These are phyloP conservation scores for Apiotrichum gracile DNA, from an alignment of 1,284 basidiomycete genomes.

Conservation along the genomic window DNA sequence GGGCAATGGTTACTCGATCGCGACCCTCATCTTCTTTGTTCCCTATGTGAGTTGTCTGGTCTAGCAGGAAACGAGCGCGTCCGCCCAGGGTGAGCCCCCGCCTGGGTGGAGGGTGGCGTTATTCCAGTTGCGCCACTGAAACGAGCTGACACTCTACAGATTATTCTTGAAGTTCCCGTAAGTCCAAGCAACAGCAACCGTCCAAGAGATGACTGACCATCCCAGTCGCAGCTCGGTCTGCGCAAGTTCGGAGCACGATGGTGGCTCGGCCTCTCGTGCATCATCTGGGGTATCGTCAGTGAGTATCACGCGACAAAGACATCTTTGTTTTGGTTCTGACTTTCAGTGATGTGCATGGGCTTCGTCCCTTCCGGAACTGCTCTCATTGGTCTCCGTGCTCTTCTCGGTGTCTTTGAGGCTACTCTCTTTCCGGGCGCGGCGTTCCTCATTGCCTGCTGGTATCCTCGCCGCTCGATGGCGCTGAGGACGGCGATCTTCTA, in stretches of 20 bases:
- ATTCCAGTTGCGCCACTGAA: too few species aligned
- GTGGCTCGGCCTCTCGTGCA: conserved; percentile 10
- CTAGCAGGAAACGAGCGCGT: too few species aligned
- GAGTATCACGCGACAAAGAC: too few species aligned
- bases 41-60: conserved; percentile 38
- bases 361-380: conserved; percentile 35
- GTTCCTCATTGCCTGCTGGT: conserved; percentile 49
- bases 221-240: conserved; percentile 18
- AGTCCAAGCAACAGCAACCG: background rate
- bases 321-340: too few species aligned
- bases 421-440: conserved; percentile 43
- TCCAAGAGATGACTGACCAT: background rate
- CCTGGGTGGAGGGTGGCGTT: too few species aligned
- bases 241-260: conserved; percentile 15
- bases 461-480: conserved; percentile 48
- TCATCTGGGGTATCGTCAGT: conserved; percentile 44
- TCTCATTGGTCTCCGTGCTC: conserved; percentile 43
- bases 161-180: conserved; percentile 31
- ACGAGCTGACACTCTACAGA: too few species aligned
- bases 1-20: conserved; percentile 43
- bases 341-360: conserved; percentile 36
- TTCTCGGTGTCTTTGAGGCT: conserved; percentile 45
- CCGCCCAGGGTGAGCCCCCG: too few species aligned
- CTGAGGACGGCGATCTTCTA: conserved; percentile 44
- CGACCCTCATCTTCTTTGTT: conserved; percentile 41